phyloP scores from a whole-genome alignment of 2,329 filamentous ascomycete species.

The Lachnellula cervina region DNA sequence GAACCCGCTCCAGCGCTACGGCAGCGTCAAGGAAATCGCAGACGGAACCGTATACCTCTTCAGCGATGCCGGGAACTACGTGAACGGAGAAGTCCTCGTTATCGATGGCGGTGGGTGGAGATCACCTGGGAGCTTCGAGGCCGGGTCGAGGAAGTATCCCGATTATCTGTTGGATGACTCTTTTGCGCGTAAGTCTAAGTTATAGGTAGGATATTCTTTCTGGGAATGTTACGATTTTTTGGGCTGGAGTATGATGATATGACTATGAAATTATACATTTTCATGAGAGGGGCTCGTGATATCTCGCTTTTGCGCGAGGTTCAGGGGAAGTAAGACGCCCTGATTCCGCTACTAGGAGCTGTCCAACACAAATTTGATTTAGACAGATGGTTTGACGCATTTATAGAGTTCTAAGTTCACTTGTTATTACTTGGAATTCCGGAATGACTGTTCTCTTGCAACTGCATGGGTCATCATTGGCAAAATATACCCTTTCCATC shows the following conservation, averaged over 20 bases:
- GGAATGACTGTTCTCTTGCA: no score
- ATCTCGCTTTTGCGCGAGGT: background rate
- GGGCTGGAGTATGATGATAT: no score
- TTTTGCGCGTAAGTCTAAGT: slow-evolving; percentile 15
- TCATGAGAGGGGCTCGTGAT: no score
- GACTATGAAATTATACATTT: no score
- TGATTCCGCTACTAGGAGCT: background rate
- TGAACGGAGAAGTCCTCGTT: slow-evolving; percentile 78
- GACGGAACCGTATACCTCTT: slow-evolving; percentile 90
- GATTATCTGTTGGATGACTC: slow-evolving; percentile 25
- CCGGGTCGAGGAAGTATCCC: slow-evolving; percentile 21
- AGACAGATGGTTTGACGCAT: background rate
- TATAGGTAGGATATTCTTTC: background rate
- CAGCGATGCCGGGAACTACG: slow-evolving; percentile 76
- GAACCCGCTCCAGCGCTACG: slow-evolving; percentile 67
- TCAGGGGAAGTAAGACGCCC: background rate
- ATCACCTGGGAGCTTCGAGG: slow-evolving; percentile 16
- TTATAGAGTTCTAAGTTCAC: no score
- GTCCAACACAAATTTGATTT: background rate
- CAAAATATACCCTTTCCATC: no score
- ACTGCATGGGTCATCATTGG: no score
- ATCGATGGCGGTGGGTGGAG: slow-evolving; percentile 51
- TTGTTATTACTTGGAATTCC: no score
- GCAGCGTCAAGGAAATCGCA: slow-evolving; percentile 79
- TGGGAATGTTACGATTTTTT: no score